Conservation (phyloP, 2,329 filamentous ascomycete species). For the Colletotrichum eleusines region DNA sequence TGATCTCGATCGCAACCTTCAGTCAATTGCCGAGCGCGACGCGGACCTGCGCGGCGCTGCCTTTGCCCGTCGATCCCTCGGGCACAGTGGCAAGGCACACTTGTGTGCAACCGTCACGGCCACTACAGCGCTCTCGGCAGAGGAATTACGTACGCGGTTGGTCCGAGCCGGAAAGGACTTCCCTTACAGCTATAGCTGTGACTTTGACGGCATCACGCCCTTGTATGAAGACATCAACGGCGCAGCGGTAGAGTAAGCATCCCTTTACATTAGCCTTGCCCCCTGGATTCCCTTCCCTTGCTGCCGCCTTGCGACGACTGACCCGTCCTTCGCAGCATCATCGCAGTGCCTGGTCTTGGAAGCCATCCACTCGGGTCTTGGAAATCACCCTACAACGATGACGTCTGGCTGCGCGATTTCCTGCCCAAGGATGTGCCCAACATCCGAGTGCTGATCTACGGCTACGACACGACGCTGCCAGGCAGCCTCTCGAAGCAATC, state of each 20-base stretch:
- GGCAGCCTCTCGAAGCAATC: background rate
- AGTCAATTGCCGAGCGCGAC: background rate
- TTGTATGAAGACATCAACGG: background rate
- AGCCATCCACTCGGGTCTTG: background rate
- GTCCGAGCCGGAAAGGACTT: background rate
- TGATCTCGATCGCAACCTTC: background rate
- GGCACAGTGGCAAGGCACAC: background rate
- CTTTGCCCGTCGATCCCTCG: background rate
- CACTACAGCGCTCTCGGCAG: background rate
- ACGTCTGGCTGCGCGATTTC: background rate
- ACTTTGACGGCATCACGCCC: background rate
- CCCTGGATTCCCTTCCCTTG: background rate
- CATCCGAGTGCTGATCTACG: background rate
- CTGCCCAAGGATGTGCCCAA: background rate
- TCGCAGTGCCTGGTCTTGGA: background rate
- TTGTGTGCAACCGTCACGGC: background rate
- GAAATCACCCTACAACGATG: background rate
- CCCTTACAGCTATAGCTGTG: background rate
- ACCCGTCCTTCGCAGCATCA: background rate
- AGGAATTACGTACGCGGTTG: background rate
- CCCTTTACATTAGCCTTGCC: too few species aligned
- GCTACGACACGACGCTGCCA: background rate
- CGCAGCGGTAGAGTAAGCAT: background rate
- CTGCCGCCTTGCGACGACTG: background rate
- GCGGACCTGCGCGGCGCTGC: background rate